These are phyloP conservation scores for Yamadazyma siamensis DNA, from an alignment of 1,139 yeast genomes.

Conservation along the genomic window DNA sequence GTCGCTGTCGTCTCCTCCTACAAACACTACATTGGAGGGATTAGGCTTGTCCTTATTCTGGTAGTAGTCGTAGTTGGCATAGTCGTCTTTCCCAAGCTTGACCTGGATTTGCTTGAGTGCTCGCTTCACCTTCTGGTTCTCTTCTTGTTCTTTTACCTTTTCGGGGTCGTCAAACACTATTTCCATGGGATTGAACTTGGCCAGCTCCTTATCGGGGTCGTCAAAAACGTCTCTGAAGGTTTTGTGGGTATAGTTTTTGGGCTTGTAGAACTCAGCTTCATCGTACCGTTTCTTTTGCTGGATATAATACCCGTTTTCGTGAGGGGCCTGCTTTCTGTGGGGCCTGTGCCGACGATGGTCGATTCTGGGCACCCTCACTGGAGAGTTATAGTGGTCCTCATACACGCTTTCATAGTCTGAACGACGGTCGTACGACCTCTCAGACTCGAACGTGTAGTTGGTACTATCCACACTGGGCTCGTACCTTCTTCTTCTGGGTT, in stretches of 20 bases:
- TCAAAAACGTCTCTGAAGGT: conserved; percentile 40
- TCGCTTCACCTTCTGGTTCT: conserved; percentile 21
- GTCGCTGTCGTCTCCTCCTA: conserved; percentile 16
- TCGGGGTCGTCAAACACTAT: conserved; percentile 34
- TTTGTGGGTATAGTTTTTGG: conserved; percentile 39
- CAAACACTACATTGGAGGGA: conserved; percentile 11
- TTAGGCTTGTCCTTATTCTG: conserved; percentile 15
- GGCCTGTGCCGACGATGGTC: neutral
- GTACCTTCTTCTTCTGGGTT: conserved; percentile 5
- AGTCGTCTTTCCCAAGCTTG: conserved; percentile 31
- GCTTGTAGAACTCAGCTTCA: conserved; percentile 29
- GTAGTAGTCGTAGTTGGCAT: conserved; percentile 37
- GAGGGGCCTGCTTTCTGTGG: conserved; percentile 1
- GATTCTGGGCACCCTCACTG: conserved; percentile 10
- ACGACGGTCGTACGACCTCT: conserved; percentile 1
- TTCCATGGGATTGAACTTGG: conserved; percentile 41
- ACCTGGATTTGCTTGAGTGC: conserved; percentile 29
- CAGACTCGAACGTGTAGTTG: conserved; percentile 5
- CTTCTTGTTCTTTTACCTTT: conserved; percentile 16
- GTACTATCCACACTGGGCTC: neutral
- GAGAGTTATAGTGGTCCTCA: conserved; percentile 11
- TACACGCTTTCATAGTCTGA: conserved; percentile 5
- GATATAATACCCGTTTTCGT: conserved; percentile 32
- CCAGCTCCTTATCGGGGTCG: conserved; percentile 28
- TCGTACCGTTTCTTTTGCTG: conserved; percentile 36